These are phyloP conservation scores for Osmanthus fragrans DNA, from an alignment of 257 asterid species.

Conservation along the genomic window DNA sequence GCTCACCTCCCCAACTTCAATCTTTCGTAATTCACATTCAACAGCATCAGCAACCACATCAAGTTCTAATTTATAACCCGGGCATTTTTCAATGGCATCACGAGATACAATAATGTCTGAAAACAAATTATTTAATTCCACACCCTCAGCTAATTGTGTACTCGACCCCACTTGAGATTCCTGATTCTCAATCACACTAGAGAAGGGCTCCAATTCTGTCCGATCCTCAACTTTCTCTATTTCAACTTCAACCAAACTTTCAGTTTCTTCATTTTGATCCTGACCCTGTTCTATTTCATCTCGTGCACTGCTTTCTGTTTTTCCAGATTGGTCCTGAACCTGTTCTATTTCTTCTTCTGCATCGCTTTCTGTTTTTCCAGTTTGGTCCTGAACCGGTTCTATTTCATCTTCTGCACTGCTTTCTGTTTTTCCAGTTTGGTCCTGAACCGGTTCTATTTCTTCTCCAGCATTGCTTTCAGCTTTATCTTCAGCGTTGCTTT, in stretches of 20 bases:
- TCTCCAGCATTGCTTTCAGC: constrained; percentile 6
- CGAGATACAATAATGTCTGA: background rate
- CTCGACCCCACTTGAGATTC: constrained; percentile 26
- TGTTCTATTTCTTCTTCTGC: constrained; percentile 5
- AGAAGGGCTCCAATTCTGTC: constrained; percentile 20
- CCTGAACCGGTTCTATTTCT: background rate
- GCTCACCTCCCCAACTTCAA: constrained; percentile 14
- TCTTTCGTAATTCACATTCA: constrained; percentile 15
- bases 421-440: background rate
- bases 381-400: background rate
- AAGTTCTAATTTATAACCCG: background rate
- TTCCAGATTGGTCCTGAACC: background rate
- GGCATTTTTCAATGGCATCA: constrained; percentile 14
- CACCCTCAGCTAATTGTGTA: constrained; percentile 24
- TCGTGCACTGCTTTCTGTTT: background rate
- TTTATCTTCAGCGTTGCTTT: background rate
- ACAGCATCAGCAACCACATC: background rate
- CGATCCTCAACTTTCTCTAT: background rate
- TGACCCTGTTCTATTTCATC: background rate
- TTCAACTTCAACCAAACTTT: background rate
- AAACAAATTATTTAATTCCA: constrained; percentile 6
- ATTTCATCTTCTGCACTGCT: constrained; percentile 2
- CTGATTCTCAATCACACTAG: constrained; percentile 27
- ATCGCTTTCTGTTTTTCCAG: background rate
- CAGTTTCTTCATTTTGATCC: background rate